Evolutionary conservation across 139 green algal genomes (phyloP), one percentile per base, ranked within the genome.

Genomic region (Volvox reticuliferus): DNA sequence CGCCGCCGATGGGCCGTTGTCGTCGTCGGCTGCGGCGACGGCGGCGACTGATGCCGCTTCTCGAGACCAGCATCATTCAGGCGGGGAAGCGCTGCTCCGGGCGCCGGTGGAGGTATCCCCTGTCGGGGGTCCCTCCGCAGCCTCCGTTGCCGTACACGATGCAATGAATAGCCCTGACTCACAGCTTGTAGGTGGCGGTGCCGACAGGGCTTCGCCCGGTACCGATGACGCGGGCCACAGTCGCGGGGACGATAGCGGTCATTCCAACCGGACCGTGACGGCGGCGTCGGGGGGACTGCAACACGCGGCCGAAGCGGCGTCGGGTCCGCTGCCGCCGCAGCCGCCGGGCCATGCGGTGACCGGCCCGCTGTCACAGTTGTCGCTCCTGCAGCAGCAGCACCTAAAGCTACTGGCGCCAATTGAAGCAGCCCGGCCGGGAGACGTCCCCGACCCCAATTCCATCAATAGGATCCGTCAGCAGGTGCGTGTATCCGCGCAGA

Each of bases 381-480:
- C 36, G 36, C 36, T 61, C 30, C 71, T 84, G 71, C 86, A 90
- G 86, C 71, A 84, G 86, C 86, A 90, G 73, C 73, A 83, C 36
- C 86, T 90, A 69, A 32, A 75, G 50, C 86, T 90, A 32, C 86
- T 90, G 73, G 69, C 50, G 30, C 28, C 73, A 24, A 69, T 90
- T 28, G 86, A 90, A 55, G 71, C 86, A 16, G 86, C 86, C 18
- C 71, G 86, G 21, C 71, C 73, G 30, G 86, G 86, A 1, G 86
- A 90, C 73, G 69, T 89, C 13, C 85, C 85, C 28, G 85, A 89
- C 85, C 85, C 85, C 6, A 71, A 82, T 19, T 37, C 85, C 26
- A 89, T 89, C 85, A 89, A 89, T 50, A 67, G 85, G n/a, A 89
- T 89, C n/a, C 85, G 26, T 1, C 71, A 71, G 68, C 85, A 89